These are phyloP conservation scores for Fusarium tanahbumbuense DNA, from an alignment of 2,329 filamentous ascomycete genomes.

Conservation along the genomic window DNA sequence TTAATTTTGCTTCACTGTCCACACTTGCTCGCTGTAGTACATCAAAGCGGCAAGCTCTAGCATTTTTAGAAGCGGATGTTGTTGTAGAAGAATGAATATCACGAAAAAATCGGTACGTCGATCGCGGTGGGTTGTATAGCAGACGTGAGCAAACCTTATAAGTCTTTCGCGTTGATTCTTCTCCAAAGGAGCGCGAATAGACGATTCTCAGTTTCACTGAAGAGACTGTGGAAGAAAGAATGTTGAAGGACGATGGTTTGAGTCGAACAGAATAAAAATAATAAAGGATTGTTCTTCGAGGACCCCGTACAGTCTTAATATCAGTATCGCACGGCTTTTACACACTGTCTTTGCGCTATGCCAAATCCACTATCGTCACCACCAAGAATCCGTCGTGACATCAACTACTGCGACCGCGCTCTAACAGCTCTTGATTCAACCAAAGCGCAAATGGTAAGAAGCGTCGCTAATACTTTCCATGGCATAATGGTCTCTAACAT, in stretches of 20 bases:
- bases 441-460: slow-evolving; percentile 34
- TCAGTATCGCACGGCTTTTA: accelerated
- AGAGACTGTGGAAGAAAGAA: slow-evolving; percentile 9
- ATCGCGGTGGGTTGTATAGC: neutral
- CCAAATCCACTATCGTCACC: slow-evolving; percentile 23
- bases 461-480: accelerated
- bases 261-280: slow-evolving; percentile 21
- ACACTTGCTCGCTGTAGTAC: slow-evolving; percentile 71
- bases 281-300: slow-evolving; percentile 8
- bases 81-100: slow-evolving; percentile 2
- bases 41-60: slow-evolving; percentile 73
- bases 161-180: slow-evolving; percentile 27
- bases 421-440: slow-evolving; percentile 2
- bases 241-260: neutral
- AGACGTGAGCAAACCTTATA: slow-evolving; percentile 36
- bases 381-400: slow-evolving; percentile 32
- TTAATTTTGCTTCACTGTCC: slow-evolving; percentile 76
- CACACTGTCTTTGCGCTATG: slow-evolving; percentile 26
- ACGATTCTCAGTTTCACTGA: neutral
- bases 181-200: slow-evolving; percentile 13
- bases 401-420: slow-evolving; percentile 31
- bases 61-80: slow-evolving; percentile 67
- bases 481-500: slow-evolving; percentile 1
- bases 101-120: neutral
- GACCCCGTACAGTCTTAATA: slow-evolving; percentile 35